These are phyloP conservation scores for Pisolithus thermaeus DNA, from an alignment of 1,284 basidiomycete genomes.

Conservation along the genomic window DNA sequence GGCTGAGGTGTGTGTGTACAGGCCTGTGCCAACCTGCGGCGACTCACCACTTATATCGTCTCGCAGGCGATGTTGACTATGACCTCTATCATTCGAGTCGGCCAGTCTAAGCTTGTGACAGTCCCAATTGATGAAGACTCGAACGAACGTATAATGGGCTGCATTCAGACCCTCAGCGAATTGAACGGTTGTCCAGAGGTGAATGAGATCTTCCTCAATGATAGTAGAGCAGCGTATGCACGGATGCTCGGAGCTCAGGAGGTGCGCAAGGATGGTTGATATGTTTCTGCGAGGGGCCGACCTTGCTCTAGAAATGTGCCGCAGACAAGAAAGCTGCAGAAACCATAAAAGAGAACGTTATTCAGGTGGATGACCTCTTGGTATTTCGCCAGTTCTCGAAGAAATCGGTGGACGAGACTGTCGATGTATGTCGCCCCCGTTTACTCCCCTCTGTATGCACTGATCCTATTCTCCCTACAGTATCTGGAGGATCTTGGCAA, in stretches of 20 bases:
- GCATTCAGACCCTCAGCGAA: slow-evolving; percentile 89
- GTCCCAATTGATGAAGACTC: slow-evolving; percentile 98
- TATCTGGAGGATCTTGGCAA: slow-evolving; percentile 86
- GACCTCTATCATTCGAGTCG: slow-evolving; percentile 94
- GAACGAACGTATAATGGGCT: slow-evolving; percentile 94
- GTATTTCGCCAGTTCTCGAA: slow-evolving; percentile 94
- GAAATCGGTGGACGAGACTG: slow-evolving; percentile 75
- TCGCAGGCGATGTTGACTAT: slow-evolving; percentile 92
- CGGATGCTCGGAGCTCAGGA: slow-evolving; percentile 94
- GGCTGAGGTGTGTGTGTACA: slow-evolving; percentile 63
- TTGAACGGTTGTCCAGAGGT: slow-evolving; percentile 58
- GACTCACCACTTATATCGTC: neutral
- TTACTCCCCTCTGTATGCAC: neutral
- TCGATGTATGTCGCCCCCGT: slow-evolving; percentile 60
- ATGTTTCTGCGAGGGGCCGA: neutral
- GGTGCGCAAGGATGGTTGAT: slow-evolving; percentile 36
- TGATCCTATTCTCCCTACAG: slow-evolving; percentile 36
- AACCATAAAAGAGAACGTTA: slow-evolving; percentile 63
- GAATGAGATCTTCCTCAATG: slow-evolving; percentile 85
- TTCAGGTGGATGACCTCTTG: slow-evolving; percentile 93
- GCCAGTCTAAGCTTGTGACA: slow-evolving; percentile 92
- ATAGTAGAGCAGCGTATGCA: slow-evolving; percentile 90
- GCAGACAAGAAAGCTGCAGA: slow-evolving; percentile 83
- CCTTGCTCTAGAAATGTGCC: slow-evolving; percentile 61
- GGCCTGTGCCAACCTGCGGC: neutral